Percentiles rank a stretch among this genome's conserved stretches.
These are phyloP conservation scores for Fraxinus nigra DNA, from an alignment of 305 asterid genomes.

Conservation along the genomic window DNA sequence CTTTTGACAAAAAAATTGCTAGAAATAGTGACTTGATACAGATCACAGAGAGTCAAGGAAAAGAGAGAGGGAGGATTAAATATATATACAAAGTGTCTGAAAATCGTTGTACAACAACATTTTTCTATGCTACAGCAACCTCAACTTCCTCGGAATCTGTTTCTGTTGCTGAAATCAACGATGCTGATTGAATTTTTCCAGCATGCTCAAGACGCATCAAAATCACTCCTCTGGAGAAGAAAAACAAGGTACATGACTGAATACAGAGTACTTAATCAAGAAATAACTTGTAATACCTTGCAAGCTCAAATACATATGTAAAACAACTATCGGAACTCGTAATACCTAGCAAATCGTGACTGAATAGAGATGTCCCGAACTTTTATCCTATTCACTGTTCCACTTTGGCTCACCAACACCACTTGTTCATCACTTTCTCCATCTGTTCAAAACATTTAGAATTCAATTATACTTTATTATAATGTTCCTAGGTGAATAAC, in stretches of 20 bases:
- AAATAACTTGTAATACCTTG: not conserved
- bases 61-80: not conserved
- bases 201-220: constrained; percentile 94
- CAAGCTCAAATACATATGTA: not conserved
- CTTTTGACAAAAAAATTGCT: not conserved
- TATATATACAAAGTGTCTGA: not conserved
- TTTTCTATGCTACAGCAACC: constrained; percentile 27
- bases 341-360: constrained; percentile 90
- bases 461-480: constrained; percentile 12
- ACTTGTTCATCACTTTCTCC: constrained; percentile 97
- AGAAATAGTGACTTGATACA: not conserved
- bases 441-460: constrained; percentile 41
- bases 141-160: constrained; percentile 51
- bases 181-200: constrained; percentile 91
- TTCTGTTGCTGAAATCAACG: constrained; percentile 78
- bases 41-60: not conserved
- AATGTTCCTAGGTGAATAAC: not conserved
- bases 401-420: constrained; percentile 97
- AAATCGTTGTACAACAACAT: not conserved
- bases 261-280: not conserved
- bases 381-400: constrained; percentile 94
- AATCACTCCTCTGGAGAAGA: constrained; percentile 72
- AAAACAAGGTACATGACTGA: not conserved
- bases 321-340: not conserved
- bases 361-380: constrained; percentile 90